A percentile compares a stretch with the other conserved stretches of the same genome.
These are phyloP conservation scores for Aspergillus ellipticus DNA, from an alignment of 495 filamentous ascomycete genomes.

Conservation along the genomic window DNA sequence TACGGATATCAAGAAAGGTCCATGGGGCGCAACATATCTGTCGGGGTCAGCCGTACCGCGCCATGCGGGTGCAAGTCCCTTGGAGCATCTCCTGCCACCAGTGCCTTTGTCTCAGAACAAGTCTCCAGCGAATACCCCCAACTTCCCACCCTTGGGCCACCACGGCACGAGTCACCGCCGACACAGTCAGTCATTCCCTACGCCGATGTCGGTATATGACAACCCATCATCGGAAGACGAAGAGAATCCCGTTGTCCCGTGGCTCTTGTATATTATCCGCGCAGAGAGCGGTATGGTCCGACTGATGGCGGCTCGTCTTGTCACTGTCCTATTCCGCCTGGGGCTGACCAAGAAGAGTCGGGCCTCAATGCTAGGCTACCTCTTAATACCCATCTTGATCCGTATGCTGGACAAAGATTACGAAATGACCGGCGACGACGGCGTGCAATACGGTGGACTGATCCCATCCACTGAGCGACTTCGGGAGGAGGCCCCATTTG, in stretches of 20 bases:
- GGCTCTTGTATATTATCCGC: slow-evolving; percentile 71
- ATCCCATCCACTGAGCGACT: slow-evolving; percentile 39
- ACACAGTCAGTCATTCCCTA: slow-evolving; percentile 38
- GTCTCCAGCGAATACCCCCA: slow-evolving; percentile 29
- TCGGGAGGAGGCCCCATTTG: slow-evolving; percentile 66
- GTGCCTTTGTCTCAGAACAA: slow-evolving; percentile 33
- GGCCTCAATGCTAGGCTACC: slow-evolving; percentile 57
- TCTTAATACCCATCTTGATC: slow-evolving; percentile 71
- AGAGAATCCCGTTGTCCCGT: slow-evolving; percentile 77
- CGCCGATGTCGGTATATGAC: slow-evolving; percentile 33
- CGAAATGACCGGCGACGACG: slow-evolving; percentile 36
- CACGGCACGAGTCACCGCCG: slow-evolving; percentile 38
- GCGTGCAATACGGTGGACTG: slow-evolving; percentile 36
- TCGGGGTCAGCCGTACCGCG: slow-evolving; percentile 44
- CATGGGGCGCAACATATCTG: slow-evolving; percentile 44
- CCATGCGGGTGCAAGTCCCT: slow-evolving; percentile 42
- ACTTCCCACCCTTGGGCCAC: slow-evolving; percentile 58
- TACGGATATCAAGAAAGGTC: slow-evolving; percentile 42
- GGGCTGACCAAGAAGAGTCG: slow-evolving; percentile 61
- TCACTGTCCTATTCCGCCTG: slow-evolving; percentile 71
- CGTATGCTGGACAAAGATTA: slow-evolving; percentile 62
- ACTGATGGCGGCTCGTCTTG: slow-evolving; percentile 73
- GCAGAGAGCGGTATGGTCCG: slow-evolving; percentile 59
- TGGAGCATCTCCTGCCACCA: slow-evolving; percentile 61
- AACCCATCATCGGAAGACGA: slow-evolving; percentile 52